Evolutionary conservation across 148 eudicot genomes (phyloP).

Genomic region (Bassia scoparia): DNA sequence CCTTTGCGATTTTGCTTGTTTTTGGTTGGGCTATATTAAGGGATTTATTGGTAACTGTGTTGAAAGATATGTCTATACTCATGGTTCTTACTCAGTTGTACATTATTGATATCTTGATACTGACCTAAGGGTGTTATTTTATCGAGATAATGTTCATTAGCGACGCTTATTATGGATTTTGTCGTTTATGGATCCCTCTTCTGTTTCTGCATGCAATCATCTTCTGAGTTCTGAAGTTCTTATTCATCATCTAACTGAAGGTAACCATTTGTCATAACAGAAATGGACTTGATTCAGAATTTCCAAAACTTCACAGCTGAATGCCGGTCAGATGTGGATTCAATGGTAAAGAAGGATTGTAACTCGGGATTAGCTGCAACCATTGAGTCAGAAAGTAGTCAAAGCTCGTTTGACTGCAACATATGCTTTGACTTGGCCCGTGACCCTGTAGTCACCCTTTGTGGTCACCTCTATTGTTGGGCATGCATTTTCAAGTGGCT

Average conservation of each 20-base stretch:
- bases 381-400: constrained; percentile 31
- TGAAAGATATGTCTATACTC: too few relatives aligned
- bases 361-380: constrained; percentile 31
- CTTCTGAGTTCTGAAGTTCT: constrained; percentile 4
- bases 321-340: constrained; percentile 31
- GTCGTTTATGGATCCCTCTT: not conserved
- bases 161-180: too few relatives aligned
- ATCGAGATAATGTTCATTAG: too few relatives aligned
- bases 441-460: constrained; percentile 86
- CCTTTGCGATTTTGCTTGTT: not conserved
- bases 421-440: constrained; percentile 81
- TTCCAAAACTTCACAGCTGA: constrained; percentile 30
- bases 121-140: too few relatives aligned
- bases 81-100: not conserved
- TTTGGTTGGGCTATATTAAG: not conserved
- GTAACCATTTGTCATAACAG: not conserved
- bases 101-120: too few relatives aligned
- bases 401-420: constrained; percentile 64
- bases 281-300: constrained; percentile 53
- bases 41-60: too few relatives aligned
- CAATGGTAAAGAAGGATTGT: constrained; percentile 26
- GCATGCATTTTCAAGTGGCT: constrained; percentile 90
- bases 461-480: constrained; percentile 93
- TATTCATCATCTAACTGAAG: constrained; percentile 6
- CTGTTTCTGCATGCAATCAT: not conserved